phyloP scores from a whole-genome alignment of 305 asterid genomes.

The Ilex paraguariensis region DNA sequence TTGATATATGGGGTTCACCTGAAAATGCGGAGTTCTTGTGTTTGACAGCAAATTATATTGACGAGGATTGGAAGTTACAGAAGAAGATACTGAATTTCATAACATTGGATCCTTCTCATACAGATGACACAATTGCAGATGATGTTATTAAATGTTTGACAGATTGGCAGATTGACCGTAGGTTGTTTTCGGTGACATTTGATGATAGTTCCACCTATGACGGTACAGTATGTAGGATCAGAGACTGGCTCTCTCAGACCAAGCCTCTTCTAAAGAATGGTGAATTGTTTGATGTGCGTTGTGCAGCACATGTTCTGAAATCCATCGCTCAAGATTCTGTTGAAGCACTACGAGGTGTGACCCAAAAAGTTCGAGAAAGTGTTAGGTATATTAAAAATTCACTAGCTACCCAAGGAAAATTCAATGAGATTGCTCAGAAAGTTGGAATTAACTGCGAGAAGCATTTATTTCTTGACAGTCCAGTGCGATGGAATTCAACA shows the following conservation, averaged over 20 bases:
- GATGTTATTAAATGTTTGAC: conserved; percentile 63
- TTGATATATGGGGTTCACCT: conserved; percentile 72
- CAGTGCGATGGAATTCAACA: conserved; percentile 73
- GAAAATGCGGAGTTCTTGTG: conserved; percentile 60
- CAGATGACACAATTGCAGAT: conserved; percentile 72
- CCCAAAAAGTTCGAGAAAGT: conserved; percentile 61
- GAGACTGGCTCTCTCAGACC: conserved; percentile 70
- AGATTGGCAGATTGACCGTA: conserved; percentile 74
- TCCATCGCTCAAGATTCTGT: conserved; percentile 64
- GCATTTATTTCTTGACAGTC: conserved; percentile 62
- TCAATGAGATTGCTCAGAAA: conserved; percentile 63
- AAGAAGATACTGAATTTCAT: conserved; percentile 77
- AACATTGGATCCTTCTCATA: conserved; percentile 56
- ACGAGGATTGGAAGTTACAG: conserved; percentile 80
- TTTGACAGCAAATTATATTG: conserved; percentile 72
- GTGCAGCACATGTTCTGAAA: conserved; percentile 65
- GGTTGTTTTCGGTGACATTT: conserved; percentile 83
- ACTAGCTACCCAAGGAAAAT: conserved; percentile 52
- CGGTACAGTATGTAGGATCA: conserved; percentile 58
- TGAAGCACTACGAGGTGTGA: conserved; percentile 55
- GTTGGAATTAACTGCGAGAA: conserved; percentile 46
- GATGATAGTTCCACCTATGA: conserved; percentile 64
- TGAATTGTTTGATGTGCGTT: conserved; percentile 69
- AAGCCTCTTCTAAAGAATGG: conserved; percentile 67
- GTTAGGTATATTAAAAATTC: conserved; percentile 67